Conservation (phyloP, 257 asterid species). For the Nicotiana tomentosiformis region DNA sequence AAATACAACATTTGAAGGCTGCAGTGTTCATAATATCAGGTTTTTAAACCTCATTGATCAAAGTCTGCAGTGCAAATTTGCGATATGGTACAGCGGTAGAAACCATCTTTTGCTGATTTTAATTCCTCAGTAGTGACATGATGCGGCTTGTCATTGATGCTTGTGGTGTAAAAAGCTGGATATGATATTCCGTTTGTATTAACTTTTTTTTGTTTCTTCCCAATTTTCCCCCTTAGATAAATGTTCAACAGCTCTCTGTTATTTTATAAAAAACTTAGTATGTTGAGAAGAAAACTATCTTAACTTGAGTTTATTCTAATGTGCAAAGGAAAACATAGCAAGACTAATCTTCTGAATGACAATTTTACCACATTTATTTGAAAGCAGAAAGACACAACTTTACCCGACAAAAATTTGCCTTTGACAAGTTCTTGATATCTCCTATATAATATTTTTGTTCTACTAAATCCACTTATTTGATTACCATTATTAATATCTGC, state of each 20-base stretch:
- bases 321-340: background rate
- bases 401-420: no score
- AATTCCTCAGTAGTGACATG: background rate
- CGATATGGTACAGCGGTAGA: background rate
- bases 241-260: conserved; percentile 1
- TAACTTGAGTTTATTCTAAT: background rate
- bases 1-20: conserved; percentile 42
- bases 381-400: no score
- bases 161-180: conserved; percentile 6
- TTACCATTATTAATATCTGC: no score
- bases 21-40: background rate
- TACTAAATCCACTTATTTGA: no score
- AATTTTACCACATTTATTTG: no score
- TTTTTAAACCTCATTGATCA: background rate
- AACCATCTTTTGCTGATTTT: background rate
- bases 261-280: background rate
- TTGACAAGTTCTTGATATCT: no score
- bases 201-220: background rate
- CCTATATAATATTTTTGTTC: no score
- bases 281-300: background rate
- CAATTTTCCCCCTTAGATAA: background rate
- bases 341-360: no score
- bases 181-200: conserved; percentile 11
- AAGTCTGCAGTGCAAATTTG: background rate
- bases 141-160: conserved; percentile 5